phyloP scores from a whole-genome alignment of 2,329 filamentous ascomycete species.

The Tolypocladium inflatum region DNA sequence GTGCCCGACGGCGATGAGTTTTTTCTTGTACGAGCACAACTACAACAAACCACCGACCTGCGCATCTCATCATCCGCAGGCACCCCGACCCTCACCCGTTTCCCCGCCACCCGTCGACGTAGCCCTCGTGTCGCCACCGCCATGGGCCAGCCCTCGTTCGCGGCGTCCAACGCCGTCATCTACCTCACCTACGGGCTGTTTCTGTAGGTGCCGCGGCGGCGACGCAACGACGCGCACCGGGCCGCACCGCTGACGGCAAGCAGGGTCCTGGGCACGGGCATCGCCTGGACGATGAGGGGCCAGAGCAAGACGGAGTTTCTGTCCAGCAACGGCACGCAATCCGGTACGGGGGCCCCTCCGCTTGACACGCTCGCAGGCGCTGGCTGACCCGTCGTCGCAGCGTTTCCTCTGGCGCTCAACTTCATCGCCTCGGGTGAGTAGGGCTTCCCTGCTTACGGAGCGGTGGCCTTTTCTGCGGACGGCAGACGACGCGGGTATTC shows the following conservation, averaged over 20 bases:
- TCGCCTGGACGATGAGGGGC: slow-evolving; percentile 48
- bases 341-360: slow-evolving; percentile 33
- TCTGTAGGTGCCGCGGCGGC: slow-evolving; percentile 56
- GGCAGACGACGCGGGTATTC: slow-evolving; percentile 6
- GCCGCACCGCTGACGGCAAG: background rate
- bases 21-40: too few species aligned
- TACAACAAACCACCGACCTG: too few species aligned
- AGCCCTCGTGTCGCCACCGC: too few species aligned
- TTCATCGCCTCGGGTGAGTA: slow-evolving; percentile 90
- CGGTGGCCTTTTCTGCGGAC: slow-evolving; percentile 42
- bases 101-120: too few species aligned
- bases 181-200: slow-evolving; percentile 72
- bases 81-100: too few species aligned
- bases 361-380: too few species aligned
- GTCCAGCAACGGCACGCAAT: slow-evolving; percentile 71
- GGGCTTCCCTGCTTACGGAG: slow-evolving; percentile 38
- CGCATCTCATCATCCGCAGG: too few species aligned
- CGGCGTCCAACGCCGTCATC: slow-evolving; percentile 75
- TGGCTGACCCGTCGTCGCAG: slow-evolving; percentile 38
- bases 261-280: slow-evolving; percentile 53
- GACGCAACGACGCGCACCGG: too few species aligned
- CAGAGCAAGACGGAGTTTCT: slow-evolving; percentile 65
- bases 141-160: slow-evolving; percentile 68
- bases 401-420: slow-evolving; percentile 72
- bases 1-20: too few species aligned